Conservation (phyloP, 768 basidiomycete species). For the Rhodotorula babjevae region DNA sequence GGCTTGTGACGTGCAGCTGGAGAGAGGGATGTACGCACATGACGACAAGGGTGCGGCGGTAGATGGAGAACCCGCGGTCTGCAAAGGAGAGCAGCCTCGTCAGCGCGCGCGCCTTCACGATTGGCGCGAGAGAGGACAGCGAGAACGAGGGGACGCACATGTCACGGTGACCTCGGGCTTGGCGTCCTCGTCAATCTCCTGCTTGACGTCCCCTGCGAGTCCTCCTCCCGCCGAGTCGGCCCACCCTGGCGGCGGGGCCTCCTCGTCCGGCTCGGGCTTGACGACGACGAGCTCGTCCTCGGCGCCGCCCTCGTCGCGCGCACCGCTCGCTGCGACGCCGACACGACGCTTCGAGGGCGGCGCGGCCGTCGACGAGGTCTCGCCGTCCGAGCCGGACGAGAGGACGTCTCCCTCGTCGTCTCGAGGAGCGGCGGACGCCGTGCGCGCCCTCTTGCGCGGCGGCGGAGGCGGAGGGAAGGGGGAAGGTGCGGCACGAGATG, state of each 20-base stretch:
- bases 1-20: too few relatives aligned
- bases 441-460: background rate
- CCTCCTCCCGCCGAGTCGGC: background rate
- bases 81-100: background rate
- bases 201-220: conserved; percentile 26
- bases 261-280: conserved; percentile 33
- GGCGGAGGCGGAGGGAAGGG: background rate
- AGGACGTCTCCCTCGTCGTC: background rate
- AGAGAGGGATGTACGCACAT: conserved; percentile 9
- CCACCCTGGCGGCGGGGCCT: background rate
- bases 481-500: background rate
- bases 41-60: conserved; percentile 32
- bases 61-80: conserved; percentile 35
- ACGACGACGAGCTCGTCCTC: conserved; percentile 7
- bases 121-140: too few relatives aligned
- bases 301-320: background rate
- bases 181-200: conserved; percentile 7
- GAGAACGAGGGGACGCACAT: conserved; percentile 7
- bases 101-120: background rate
- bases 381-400: background rate
- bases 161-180: conserved; percentile 31
- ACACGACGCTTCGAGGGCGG: background rate
- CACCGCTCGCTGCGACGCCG: background rate
- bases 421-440: background rate
- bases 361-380: background rate